Base-by-base conservation (phyloP, 2,329 filamentous ascomycete genomes). In the Exserohilum rostratum region DNA sequence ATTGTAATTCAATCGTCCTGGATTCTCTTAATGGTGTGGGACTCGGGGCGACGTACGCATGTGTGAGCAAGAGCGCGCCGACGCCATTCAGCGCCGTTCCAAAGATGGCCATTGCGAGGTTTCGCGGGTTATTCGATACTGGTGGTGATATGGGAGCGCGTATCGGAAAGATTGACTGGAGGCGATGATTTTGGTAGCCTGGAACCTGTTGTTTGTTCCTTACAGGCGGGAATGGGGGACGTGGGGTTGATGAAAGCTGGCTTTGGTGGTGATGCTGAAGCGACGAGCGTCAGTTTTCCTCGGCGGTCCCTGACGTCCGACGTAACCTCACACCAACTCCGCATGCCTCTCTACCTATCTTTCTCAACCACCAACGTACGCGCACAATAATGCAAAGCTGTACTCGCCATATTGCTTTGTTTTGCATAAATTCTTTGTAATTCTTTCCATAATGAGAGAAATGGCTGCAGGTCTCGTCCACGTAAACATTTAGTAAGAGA, bases 21-120 rank as follows among this genome's bases (percentile, higher is more conserved):
- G 3, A 13, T 29, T 31, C 10, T 13, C 17, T n/a, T n/a, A 18
- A 15, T 15, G 34, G n/a, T 6, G 13, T 5, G n/a, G 12, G 5
- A 6, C 22, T 38, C 30, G 29, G 22, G 18, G 56, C 31, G 22
- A 74, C 90, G 77, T 87, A 97, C 93, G 93, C 90, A 77, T 97
- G 93, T 40, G 87, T 86, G 15, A 97, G 83, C 62, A 97, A 83
- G 50, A 96, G 65, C 11, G 93, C 81, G 61, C 93, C 93, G 55
- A 93, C 77, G 54, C 86, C 76, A 56, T 91, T 93, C 57, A 92
- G 82, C 3, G 86, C 76, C 60, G 85, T 87, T 18, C 90, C 89
- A 60, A 90, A 75, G 80, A 89, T 85, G 52, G 87, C 85, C 90
- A 95, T 93, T 38, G 40, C 53, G 46, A 35, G 55, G 50, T 46